Evolutionary conservation across 305 asterid species (phyloP).

Genomic region (Ilex paraguariensis): DNA sequence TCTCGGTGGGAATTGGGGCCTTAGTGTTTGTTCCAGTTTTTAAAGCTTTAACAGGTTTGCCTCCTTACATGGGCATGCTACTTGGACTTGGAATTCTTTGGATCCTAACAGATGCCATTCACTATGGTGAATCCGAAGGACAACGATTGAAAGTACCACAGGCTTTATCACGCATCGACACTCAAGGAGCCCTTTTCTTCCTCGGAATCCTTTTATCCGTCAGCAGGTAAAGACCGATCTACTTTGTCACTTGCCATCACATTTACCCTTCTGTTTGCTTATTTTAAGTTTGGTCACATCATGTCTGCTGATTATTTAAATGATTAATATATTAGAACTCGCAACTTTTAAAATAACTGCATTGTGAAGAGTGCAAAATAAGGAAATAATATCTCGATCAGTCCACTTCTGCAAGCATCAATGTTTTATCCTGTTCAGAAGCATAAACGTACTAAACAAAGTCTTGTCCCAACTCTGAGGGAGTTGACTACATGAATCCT

Average conservation of each 20-base stretch:
- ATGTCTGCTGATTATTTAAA: no score
- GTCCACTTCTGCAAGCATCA: no score
- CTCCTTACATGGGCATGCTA: slow-evolving; percentile 94
- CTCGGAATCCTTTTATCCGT: slow-evolving; percentile 96
- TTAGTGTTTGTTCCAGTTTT: slow-evolving; percentile 85
- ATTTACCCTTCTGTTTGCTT: slow-evolving; percentile 4
- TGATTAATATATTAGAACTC: no score
- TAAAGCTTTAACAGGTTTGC: slow-evolving; percentile 88
- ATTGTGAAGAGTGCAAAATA: no score
- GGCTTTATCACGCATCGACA: slow-evolving; percentile 93
- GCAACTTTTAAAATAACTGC: no score
- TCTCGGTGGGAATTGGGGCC: slow-evolving; percentile 88
- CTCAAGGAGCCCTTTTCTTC: slow-evolving; percentile 97
- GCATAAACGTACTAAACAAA: no score
- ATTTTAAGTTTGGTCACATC: not conserved
- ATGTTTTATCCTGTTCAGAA: no score
- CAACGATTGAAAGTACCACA: slow-evolving; percentile 86
- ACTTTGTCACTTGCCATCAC: slow-evolving; percentile 3
- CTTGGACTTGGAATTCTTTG: slow-evolving; percentile 97
- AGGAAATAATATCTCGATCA: no score
- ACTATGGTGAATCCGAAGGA: slow-evolving; percentile 90
- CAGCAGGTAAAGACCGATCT: slow-evolving; percentile 60
- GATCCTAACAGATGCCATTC: slow-evolving; percentile 96
- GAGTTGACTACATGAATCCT: no score
- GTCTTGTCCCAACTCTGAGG: no score